phyloP scores from a whole-genome alignment of 1,284 basidiomycete genomes.

The Naganishia sp. region DNA sequence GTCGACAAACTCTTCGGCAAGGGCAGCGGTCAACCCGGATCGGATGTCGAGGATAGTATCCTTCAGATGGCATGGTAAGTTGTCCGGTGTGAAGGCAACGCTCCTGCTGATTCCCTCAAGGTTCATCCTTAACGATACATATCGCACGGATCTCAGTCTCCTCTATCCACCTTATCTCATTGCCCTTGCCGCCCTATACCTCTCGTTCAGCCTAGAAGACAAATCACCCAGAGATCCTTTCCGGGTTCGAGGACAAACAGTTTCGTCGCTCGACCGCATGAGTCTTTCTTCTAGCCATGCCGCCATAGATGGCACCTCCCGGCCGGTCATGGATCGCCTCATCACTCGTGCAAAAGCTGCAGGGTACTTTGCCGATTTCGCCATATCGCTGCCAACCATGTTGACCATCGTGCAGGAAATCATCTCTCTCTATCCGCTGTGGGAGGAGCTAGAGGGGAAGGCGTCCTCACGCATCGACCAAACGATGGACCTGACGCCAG shows the following conservation, averaged over 20 bases:
- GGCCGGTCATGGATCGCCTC: slow-evolving; percentile 26
- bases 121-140: slow-evolving; percentile 96
- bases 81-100: neutral
- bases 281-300: neutral
- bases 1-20: slow-evolving; percentile 47
- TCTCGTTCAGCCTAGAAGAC: slow-evolving; percentile 62
- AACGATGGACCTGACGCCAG: slow-evolving; percentile 1
- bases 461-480: neutral
- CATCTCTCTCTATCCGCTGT: slow-evolving; percentile 79
- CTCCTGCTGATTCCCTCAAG: slow-evolving; percentile 53
- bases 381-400: slow-evolving; percentile 77
- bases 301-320: slow-evolving; percentile 35
- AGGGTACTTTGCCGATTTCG: slow-evolving; percentile 79
- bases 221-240: slow-evolving; percentile 35
- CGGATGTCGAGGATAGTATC: slow-evolving; percentile 56
- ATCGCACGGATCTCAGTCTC: slow-evolving; percentile 84
- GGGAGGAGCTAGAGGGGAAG: slow-evolving; percentile 58
- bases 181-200: slow-evolving; percentile 84
- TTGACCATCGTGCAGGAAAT: slow-evolving; percentile 90
- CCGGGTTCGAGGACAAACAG: slow-evolving; percentile 20
- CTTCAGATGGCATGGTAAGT: slow-evolving; percentile 58
- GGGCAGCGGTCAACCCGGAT: slow-evolving; percentile 51
- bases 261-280: slow-evolving; percentile 16
- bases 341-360: slow-evolving; percentile 43
- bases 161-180: slow-evolving; percentile 92